These are phyloP conservation scores for Edaphochlamys debaryana DNA, from an alignment of 139 green algal genomes.

Conservation along the genomic window DNA sequence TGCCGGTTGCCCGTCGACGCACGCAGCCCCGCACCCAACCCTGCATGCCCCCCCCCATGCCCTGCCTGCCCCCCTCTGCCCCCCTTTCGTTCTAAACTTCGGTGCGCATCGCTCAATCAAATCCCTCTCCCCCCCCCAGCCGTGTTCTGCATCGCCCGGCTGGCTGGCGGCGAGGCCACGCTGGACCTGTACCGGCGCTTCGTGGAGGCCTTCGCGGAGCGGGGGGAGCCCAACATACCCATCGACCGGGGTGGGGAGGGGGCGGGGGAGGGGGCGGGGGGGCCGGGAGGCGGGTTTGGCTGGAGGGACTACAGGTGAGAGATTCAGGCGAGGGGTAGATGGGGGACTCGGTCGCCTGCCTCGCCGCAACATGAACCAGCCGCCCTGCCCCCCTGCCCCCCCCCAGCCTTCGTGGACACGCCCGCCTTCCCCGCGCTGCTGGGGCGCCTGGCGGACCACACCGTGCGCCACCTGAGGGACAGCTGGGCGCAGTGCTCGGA, in stretches of 20 bases:
- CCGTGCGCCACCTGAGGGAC: constrained; percentile 67
- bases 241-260: constrained; percentile 60
- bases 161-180: background rate
- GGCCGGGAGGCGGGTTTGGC: background rate
- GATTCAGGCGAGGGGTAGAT: background rate
- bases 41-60: no score
- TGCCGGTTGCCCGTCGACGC: no score
- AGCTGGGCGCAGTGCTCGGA: constrained; percentile 60
- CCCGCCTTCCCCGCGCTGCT: constrained; percentile 65
- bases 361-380: background rate
- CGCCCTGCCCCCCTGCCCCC: background rate
- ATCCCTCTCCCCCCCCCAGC: no score
- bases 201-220: constrained; percentile 68
- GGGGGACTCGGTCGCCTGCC: background rate
- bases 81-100: no score
- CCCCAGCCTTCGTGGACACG: constrained; percentile 50
- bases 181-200: constrained; percentile 75
- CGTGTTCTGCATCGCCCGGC: constrained; percentile 79
- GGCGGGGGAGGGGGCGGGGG: background rate
- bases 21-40: no score
- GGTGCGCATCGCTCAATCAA: no score
- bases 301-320: background rate
- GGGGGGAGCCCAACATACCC: constrained; percentile 82
- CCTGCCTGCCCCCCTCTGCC: no score
- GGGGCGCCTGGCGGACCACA: constrained; percentile 58